Evolutionary conservation across 352 stramenopile genomes (phyloP).

Genomic region (Phytophthora quininea): DNA sequence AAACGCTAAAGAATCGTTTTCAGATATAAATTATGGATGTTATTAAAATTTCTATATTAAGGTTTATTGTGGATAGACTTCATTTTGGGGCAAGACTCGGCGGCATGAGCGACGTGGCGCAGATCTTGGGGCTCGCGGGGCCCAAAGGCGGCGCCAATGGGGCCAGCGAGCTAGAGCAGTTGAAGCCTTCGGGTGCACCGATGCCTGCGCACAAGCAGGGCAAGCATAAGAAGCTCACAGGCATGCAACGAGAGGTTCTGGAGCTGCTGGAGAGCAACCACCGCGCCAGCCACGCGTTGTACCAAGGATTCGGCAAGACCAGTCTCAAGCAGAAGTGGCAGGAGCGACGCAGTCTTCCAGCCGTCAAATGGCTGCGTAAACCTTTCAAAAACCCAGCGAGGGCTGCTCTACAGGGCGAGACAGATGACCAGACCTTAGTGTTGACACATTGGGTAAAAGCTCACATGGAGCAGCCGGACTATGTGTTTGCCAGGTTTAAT

Average conservation of each 20-base stretch:
- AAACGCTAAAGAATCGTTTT: neutral
- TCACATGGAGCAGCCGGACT: constrained; percentile 56
- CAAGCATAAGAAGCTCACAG: constrained; percentile 63
- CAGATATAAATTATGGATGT: neutral
- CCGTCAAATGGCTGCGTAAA: constrained; percentile 71
- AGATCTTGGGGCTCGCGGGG: constrained; percentile 65
- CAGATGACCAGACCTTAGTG: constrained; percentile 43
- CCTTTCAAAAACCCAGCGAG: constrained; percentile 66
- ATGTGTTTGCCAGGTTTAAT: constrained; percentile 77
- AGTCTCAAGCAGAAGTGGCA: constrained; percentile 75
- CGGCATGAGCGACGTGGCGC: constrained; percentile 71
- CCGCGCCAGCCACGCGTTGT: constrained; percentile 63
- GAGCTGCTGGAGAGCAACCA: constrained; percentile 69
- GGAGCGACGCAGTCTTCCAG: constrained; percentile 46
- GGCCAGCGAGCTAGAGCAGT: constrained; percentile 49
- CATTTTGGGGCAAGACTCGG: neutral
- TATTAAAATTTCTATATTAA: too few relatives aligned
- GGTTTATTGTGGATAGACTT: neutral
- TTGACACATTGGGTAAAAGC: constrained; percentile 73
- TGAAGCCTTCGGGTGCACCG: constrained; percentile 50
- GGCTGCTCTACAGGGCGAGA: constrained; percentile 45
- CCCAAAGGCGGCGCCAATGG: constrained; percentile 28
- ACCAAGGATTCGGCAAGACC: constrained; percentile 61
- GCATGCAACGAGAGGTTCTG: constrained; percentile 73
- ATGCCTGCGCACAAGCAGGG: constrained; percentile 27